Evolutionary conservation across 257 asterid species (phyloP).

Genomic region (Fraxinus quadrangulata): DNA sequence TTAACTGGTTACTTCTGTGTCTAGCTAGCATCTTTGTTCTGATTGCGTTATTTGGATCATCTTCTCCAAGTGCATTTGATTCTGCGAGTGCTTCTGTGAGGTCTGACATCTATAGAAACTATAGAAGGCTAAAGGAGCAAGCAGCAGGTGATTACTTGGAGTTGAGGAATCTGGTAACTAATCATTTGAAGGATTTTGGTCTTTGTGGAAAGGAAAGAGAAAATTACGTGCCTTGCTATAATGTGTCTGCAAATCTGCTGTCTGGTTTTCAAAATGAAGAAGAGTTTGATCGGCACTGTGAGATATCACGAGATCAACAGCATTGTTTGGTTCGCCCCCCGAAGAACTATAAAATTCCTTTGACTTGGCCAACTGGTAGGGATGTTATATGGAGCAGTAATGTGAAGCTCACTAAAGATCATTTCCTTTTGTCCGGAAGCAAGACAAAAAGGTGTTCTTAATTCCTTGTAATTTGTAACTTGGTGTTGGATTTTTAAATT

Average conservation of each 20-base stretch:
- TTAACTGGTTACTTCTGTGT: conserved; percentile 74
- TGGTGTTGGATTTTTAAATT: conserved; percentile 7
- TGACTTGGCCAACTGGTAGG: conserved; percentile 92
- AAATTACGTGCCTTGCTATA: conserved; percentile 89
- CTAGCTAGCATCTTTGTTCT: conserved; percentile 59
- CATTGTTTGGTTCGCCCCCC: conserved; percentile 93
- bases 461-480: conserved; percentile 12
- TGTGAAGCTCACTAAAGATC: conserved; percentile 91
- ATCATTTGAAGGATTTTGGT: conserved; percentile 55
- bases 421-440: conserved; percentile 97
- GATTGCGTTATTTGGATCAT: conserved; percentile 65
- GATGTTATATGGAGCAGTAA: conserved; percentile 93
- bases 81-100: conserved; percentile 50
- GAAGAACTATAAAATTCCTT: conserved; percentile 85
- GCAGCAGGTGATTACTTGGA: conserved; percentile 71
- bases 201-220: conserved; percentile 91
- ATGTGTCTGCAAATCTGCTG: conserved; percentile 70
- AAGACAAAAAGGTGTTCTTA: conserved; percentile 87
- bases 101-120: conserved; percentile 52
- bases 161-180: conserved; percentile 56
- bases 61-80: conserved; percentile 55
- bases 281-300: conserved; percentile 93
- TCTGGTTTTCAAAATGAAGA: conserved; percentile 83
- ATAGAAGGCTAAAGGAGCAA: conserved; percentile 76
- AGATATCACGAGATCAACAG: conserved; percentile 50